A percentile compares a stretch with the other conserved stretches of the same genome.
Conservation (phyloP, 1,139 yeast species). For the Yamadazyma kanchanaburiensis region DNA sequence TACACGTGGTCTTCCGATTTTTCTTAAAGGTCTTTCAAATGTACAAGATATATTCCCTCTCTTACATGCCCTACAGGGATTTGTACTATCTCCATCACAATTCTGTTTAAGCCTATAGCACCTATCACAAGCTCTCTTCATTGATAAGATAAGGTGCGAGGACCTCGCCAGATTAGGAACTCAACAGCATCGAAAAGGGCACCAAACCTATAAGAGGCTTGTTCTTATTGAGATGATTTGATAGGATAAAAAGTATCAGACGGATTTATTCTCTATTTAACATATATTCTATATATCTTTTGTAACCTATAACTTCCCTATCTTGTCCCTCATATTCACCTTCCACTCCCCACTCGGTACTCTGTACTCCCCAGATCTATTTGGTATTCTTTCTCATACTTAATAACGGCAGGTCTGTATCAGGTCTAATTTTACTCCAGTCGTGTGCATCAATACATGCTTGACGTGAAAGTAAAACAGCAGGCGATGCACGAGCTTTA, state of each 20-base stretch:
- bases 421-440: conserved; percentile 12
- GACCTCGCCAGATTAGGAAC: no score
- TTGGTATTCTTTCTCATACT: conserved; percentile 15
- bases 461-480: conserved; percentile 17
- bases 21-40: conserved; percentile 9
- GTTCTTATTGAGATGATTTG: no score
- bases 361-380: neutral
- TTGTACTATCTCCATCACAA: conserved; percentile 9
- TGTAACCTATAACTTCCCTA: no score
- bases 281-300: no score
- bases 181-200: no score
- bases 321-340: no score
- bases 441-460: conserved; percentile 21
- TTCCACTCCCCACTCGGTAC: neutral
- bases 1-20: conserved; percentile 14
- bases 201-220: no score
- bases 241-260: no score
- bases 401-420: conserved; percentile 16
- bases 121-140: conserved; percentile 16
- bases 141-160: no score
- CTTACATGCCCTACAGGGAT: conserved; percentile 13
- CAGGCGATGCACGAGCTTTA: conserved; percentile 14
- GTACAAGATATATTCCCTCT: conserved; percentile 8
- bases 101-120: conserved; percentile 16
- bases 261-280: no score